Conservation (phyloP, 805 yeast genomes). For the Blastobotrys robertii region DNA sequence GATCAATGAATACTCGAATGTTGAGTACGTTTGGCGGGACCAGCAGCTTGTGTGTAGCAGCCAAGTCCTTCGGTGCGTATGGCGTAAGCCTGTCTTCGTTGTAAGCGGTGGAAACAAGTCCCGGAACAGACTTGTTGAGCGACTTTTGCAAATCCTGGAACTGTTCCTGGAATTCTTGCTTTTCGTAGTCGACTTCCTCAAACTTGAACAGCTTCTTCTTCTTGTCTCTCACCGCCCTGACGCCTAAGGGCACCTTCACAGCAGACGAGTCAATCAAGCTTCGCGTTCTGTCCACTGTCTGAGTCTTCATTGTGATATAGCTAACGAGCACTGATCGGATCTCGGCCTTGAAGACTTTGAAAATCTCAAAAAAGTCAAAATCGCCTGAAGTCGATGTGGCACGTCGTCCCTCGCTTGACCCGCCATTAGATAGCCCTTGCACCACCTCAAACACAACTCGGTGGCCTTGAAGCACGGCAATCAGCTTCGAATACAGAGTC, state of each 20-base stretch:
- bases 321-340: conserved; percentile 30
- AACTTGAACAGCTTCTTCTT: conserved; percentile 15
- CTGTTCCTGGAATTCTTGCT: conserved; percentile 18
- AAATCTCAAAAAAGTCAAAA: conserved; percentile 34
- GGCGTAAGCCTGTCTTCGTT: conserved; percentile 15
- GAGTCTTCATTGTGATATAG: conserved; percentile 23
- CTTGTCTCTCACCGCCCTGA: conserved; percentile 3
- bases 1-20: conserved; percentile 69
- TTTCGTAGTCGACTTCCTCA: conserved; percentile 25
- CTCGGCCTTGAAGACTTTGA: conserved; percentile 37
- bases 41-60: conserved; percentile 50
- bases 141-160: conserved; percentile 33
- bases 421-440: conserved; percentile 10
- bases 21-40: conserved; percentile 67
- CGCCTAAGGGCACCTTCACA: neutral
- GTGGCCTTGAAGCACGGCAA: conserved; percentile 61
- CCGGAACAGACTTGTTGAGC: conserved; percentile 63
- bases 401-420: conserved; percentile 3
- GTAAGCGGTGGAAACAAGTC: conserved; percentile 35
- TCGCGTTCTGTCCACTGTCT: neutral
- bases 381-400: conserved; percentile 14
- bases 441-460: conserved; percentile 52
- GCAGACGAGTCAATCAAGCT: too few relatives aligned
- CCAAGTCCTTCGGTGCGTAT: conserved; percentile 53
- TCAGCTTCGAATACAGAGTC: conserved; percentile 52